Percentiles rank a stretch among this genome's conserved stretches.
Evolutionary conservation across 768 basidiomycete genomes (phyloP).

Genomic region (Crepidotus variabilis): DNA sequence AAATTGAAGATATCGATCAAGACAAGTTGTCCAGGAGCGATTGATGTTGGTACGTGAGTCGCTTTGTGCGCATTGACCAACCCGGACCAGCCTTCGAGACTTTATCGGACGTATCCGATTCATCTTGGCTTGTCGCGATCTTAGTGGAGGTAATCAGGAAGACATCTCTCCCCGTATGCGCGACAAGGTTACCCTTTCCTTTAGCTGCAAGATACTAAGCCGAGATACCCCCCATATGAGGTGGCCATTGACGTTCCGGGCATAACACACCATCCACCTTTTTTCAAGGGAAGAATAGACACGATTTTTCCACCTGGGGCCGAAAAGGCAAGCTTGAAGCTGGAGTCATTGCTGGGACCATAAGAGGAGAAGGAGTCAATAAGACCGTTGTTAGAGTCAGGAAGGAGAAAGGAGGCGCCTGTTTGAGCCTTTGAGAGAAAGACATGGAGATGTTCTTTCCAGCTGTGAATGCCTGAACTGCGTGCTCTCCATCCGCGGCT

Average conservation of each 20-base stretch:
- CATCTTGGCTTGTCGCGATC: conserved; percentile 38
- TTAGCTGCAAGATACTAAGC: conserved; percentile 36
- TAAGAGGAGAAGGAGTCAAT: conserved; percentile 50
- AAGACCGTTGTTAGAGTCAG: conserved; percentile 51
- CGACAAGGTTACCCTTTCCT: conserved; percentile 23
- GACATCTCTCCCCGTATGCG: conserved; percentile 26
- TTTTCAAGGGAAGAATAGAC: conserved; percentile 33
- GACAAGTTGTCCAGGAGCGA: conserved; percentile 53
- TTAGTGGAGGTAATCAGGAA: conserved; percentile 45
- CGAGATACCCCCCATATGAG: conserved; percentile 36
- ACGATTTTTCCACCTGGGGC: conserved; percentile 48
- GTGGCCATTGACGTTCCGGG: conserved; percentile 39
- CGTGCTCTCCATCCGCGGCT: conserved; percentile 50
- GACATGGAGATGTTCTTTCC: conserved; percentile 38
- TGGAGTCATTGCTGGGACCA: conserved; percentile 58
- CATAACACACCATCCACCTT: conserved; percentile 29
- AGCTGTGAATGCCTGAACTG: conserved; percentile 46
- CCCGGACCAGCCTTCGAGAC: conserved; percentile 51
- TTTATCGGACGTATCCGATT: conserved; percentile 45
- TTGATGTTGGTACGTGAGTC: conserved; percentile 42
- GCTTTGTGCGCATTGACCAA: conserved; percentile 56
- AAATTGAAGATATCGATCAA: conserved; percentile 63
- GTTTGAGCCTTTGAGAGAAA: conserved; percentile 46
- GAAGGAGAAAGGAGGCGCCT: conserved; percentile 33
- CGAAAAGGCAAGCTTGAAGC: conserved; percentile 44